A percentile compares a stretch with the other conserved stretches of the same genome.
Evolutionary conservation across 352 stramenopile species (phyloP).

Genomic region (Pythium graminicola): DNA sequence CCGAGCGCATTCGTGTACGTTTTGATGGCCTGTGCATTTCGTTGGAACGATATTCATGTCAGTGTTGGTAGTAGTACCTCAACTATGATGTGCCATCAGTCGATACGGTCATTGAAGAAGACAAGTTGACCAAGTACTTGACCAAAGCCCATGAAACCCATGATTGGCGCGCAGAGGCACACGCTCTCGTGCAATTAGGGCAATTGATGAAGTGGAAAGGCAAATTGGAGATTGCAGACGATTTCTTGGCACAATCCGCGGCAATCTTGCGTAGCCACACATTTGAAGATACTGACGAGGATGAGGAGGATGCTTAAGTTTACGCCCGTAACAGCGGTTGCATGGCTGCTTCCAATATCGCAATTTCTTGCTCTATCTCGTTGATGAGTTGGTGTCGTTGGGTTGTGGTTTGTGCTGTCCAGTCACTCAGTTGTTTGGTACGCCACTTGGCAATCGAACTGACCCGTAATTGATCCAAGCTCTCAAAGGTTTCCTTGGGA

Average conservation of each 20-base stretch:
- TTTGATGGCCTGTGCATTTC: not conserved
- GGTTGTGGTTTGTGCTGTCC: slow-evolving; percentile 3
- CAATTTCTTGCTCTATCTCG: slow-evolving; percentile 9
- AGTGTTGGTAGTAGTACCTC: slow-evolving; percentile 38
- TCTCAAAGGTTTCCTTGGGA: slow-evolving; percentile 19
- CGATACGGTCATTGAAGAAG: slow-evolving; percentile 66
- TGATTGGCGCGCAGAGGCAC: slow-evolving; percentile 61
- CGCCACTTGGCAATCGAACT: slow-evolving; percentile 17
- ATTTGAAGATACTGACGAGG: slow-evolving; percentile 31
- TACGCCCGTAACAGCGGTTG: not conserved
- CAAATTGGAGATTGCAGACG: slow-evolving; percentile 35
- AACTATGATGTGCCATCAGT: slow-evolving; percentile 57
- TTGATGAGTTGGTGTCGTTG: slow-evolving; percentile 7
- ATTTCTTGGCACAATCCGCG: slow-evolving; percentile 47
- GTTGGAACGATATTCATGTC: not conserved
- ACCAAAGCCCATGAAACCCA: slow-evolving; percentile 27
- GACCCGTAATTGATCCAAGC: slow-evolving; percentile 14
- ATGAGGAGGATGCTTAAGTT: slow-evolving; percentile 3
- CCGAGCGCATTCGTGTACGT: slow-evolving; percentile 54
- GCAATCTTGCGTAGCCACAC: slow-evolving; percentile 47
- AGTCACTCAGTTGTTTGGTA: slow-evolving; percentile 11
- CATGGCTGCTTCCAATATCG: slow-evolving; percentile 8
- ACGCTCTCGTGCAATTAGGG: slow-evolving; percentile 55
- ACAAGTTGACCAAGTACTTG: slow-evolving; percentile 60
- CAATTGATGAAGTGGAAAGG: slow-evolving; percentile 77